Evolutionary conservation across 164 flowering plant genomes (phyloP).

Genomic region (Taxillus chinensis): DNA sequence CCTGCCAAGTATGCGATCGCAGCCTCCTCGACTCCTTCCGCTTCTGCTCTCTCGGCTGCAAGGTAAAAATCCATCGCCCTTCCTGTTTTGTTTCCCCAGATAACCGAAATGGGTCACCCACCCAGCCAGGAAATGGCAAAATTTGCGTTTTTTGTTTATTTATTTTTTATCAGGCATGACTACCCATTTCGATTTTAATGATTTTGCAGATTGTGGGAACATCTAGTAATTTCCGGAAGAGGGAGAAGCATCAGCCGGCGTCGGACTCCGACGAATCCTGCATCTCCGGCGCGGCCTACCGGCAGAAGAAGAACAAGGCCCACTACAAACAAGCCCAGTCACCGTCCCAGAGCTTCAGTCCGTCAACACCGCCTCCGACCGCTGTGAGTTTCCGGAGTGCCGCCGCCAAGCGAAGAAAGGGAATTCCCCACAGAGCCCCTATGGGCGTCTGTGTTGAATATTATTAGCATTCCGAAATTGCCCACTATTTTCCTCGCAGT

Average conservation of each 20-base stretch:
- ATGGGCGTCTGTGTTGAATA: constrained; percentile 21
- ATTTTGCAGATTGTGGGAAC: constrained; percentile 57
- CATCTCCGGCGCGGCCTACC: constrained; percentile 26
- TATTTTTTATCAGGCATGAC: too few relatives aligned
- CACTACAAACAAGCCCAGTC: too few relatives aligned
- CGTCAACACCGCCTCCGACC: constrained; percentile 39
- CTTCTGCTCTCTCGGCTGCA: constrained; percentile 96
- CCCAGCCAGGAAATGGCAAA: too few relatives aligned
- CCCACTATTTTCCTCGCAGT: too few relatives aligned
- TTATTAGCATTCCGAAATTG: too few relatives aligned
- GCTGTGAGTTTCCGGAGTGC: constrained; percentile 42
- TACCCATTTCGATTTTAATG: too few relatives aligned
- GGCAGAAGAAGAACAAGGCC: not conserved
- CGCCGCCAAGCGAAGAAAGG: constrained; percentile 69
- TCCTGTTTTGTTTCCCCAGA: too few relatives aligned
- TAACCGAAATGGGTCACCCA: too few relatives aligned
- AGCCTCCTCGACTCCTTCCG: constrained; percentile 85
- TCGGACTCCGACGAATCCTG: constrained; percentile 62
- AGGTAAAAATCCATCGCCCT: constrained; percentile 31
- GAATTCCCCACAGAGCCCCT: constrained; percentile 88
- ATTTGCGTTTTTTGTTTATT: too few relatives aligned
- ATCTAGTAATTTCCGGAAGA: constrained; percentile 40
- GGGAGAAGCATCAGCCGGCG: constrained; percentile 19
- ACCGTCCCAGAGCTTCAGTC: not conserved
- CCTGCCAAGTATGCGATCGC: constrained; percentile 81